Evolutionary conservation across 306 rosid genomes (phyloP).

Genomic region (Ormosia emarginata): DNA sequence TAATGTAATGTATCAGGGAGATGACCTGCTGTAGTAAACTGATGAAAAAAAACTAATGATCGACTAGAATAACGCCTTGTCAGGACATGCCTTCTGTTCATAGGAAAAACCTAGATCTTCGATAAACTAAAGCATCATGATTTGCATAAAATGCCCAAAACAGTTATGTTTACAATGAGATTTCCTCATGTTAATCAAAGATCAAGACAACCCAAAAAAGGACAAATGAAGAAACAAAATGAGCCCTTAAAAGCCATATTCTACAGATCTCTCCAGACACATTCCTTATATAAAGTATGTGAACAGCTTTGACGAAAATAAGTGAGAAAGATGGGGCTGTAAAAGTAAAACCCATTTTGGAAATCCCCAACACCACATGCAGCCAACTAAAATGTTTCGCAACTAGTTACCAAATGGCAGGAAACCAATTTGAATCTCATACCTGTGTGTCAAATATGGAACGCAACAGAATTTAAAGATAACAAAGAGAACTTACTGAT

Average conservation of each 20-base stretch:
- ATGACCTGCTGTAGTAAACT: not conserved
- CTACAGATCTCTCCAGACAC: not conserved
- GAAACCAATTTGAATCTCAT: slow-evolving; percentile 3
- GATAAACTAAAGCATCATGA: not conserved
- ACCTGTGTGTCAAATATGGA: not conserved
- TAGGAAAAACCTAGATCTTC: not conserved
- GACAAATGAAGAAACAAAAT: not conserved
- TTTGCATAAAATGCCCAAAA: not conserved
- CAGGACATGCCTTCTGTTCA: not conserved
- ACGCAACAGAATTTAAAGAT: slow-evolving; percentile 13
- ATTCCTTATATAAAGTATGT: not conserved
- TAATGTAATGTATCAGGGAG: not conserved
- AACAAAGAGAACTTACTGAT: slow-evolving; percentile 44
- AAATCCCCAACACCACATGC: slow-evolving; percentile 11
- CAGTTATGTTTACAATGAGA: not conserved
- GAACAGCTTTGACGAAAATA: not conserved
- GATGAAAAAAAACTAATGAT: not conserved
- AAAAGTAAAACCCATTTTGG: not conserved
- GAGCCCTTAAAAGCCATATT: not conserved
- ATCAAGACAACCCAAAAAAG: not conserved
- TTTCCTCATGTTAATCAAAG: not conserved
- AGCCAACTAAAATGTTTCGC: not conserved
- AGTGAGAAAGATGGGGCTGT: not conserved
- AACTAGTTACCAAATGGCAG: not conserved
- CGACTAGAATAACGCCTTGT: not conserved